Evolutionary conservation across 2,329 filamentous ascomycete species (phyloP), one percentile per base, ranked within the genome.

Genomic region (Xylariaceae sp.): DNA sequence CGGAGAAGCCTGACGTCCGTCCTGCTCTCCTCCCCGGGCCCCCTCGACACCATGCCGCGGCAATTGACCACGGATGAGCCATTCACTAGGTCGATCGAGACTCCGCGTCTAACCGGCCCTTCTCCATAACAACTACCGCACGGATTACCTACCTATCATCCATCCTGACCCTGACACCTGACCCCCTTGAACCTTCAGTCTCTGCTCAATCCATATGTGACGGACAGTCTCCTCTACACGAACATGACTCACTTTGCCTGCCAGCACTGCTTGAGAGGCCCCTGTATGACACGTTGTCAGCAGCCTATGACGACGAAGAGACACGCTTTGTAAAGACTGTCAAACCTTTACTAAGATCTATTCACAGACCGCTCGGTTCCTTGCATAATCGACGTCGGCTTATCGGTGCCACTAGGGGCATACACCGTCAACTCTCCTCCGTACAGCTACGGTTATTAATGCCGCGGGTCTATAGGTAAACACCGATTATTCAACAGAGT

Each of bases 341-440:
- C 23, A 30, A 15, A 45, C 39, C 37, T 9, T 55, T 18, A 53
- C 11, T 45, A 52, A 53, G 41, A 41, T 47, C 23, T 44, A 54
- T 54, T 58, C 51, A 13, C 13, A 57, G 30, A 41, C 51, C 23
- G 23, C 41, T 45, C 34, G 47, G 39, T 41, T 18, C 58, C 55
- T 54, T 50, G 41, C 47, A 50, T 60, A 50, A 54, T 50, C 54
- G 11, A 60, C 47, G 34, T 44, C 54, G 49, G 39, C 52, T 35
- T 34, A 52, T 61, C 55, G 45, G 35, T 50, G 53, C 41, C 58
- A 58, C 44, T 17, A 49, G 55, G 23, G 23, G 23, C 23, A 30
- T 30, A 30, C 2, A 30, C 23, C 23, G 23, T 30, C 23, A 30
- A 5, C 4, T 30, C 4, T 30, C 23, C 23, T 30, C 23, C 23